Percentiles rank a stretch among this genome's conserved stretches.
Evolutionary conservation across 1,284 basidiomycete species (phyloP).

Genomic region (Paramarasmius palmivorus): DNA sequence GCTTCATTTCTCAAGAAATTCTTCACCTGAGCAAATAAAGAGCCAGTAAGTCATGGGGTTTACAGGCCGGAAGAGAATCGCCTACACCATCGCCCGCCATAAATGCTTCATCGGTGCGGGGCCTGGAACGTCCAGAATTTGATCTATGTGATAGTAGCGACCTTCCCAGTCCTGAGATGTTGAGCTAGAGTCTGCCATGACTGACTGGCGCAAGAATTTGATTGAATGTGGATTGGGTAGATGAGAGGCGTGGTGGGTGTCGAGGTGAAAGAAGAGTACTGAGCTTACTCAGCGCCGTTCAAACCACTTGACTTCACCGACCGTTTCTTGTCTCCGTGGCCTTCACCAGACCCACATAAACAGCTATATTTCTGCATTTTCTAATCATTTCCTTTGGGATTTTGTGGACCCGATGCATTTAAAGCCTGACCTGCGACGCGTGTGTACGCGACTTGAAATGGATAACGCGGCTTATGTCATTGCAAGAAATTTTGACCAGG

Average conservation of each 20-base stretch:
- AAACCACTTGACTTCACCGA: too few species aligned
- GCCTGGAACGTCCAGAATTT: slow-evolving; percentile 82
- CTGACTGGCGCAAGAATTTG: not conserved
- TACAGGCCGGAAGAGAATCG: slow-evolving; percentile 15
- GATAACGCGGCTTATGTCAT: too few species aligned
- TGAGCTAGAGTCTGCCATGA: slow-evolving; percentile 6
- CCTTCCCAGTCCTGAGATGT: slow-evolving; percentile 61
- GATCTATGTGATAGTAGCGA: slow-evolving; percentile 79
- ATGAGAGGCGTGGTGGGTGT: not conserved
- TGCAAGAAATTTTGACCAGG: not conserved
- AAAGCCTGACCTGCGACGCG: too few species aligned
- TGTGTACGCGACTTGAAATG: too few species aligned
- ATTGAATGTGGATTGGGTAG: not conserved
- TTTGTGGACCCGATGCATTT: too few species aligned
- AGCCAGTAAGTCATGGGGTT: not conserved
- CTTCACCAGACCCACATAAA: too few species aligned
- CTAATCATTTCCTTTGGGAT: too few species aligned
- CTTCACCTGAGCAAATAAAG: slow-evolving; percentile 64
- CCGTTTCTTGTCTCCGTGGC: too few species aligned
- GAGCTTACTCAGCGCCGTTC: too few species aligned
- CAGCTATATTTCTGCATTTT: too few species aligned
- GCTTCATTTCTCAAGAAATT: slow-evolving; percentile 81
- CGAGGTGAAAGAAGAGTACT: too few species aligned
- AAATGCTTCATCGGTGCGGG: slow-evolving; percentile 77
- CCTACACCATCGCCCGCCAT: slow-evolving; percentile 71